These are phyloP conservation scores for Tricholomella constricta DNA, from an alignment of 768 basidiomycete genomes.

Conservation along the genomic window DNA sequence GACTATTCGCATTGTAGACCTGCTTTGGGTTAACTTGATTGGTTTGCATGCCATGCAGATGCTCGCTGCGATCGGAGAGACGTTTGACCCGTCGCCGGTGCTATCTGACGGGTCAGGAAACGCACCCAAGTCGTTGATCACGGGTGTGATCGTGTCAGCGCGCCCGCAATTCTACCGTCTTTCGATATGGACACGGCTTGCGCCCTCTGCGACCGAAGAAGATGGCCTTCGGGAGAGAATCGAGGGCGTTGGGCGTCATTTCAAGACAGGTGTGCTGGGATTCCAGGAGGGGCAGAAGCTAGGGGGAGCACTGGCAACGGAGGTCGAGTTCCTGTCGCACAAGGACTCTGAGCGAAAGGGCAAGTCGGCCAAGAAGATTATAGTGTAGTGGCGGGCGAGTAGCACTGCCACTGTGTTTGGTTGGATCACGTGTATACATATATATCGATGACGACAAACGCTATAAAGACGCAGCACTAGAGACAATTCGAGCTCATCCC, in stretches of 20 bases:
- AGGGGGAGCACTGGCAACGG: slow-evolving; percentile 85
- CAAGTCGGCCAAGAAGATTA: slow-evolving; percentile 77
- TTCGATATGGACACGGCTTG: slow-evolving; percentile 95
- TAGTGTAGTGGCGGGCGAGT: no score
- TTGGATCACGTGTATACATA: slow-evolving; percentile 3
- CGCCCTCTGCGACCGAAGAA: slow-evolving; percentile 57
- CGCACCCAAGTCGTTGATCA: slow-evolving; percentile 66
- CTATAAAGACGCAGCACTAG: slow-evolving; percentile 16
- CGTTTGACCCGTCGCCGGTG: slow-evolving; percentile 87
- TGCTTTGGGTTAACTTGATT: neutral
- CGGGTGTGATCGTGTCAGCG: slow-evolving; percentile 93
- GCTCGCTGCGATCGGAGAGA: slow-evolving; percentile 99
- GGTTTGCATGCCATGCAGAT: slow-evolving; percentile 73
- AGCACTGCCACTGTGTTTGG: slow-evolving; percentile 16
- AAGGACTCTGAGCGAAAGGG: slow-evolving; percentile 96
- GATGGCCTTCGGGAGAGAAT: slow-evolving; percentile 74
- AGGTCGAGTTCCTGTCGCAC: slow-evolving; percentile 93
- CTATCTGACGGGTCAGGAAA: slow-evolving; percentile 41
- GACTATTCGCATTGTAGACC: slow-evolving; percentile 18
- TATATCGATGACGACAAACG: slow-evolving; percentile 5
- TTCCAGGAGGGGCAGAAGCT: slow-evolving; percentile 74
- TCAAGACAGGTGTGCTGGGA: slow-evolving; percentile 90
- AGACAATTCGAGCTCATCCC: slow-evolving; percentile 15
- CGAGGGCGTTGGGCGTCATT: slow-evolving; percentile 83
- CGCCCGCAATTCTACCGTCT: slow-evolving; percentile 95